A percentile compares a stretch with the other conserved stretches of the same genome.
Conservation (phyloP, 2,329 filamentous ascomycete genomes). For the Trichoderma polysporum region DNA sequence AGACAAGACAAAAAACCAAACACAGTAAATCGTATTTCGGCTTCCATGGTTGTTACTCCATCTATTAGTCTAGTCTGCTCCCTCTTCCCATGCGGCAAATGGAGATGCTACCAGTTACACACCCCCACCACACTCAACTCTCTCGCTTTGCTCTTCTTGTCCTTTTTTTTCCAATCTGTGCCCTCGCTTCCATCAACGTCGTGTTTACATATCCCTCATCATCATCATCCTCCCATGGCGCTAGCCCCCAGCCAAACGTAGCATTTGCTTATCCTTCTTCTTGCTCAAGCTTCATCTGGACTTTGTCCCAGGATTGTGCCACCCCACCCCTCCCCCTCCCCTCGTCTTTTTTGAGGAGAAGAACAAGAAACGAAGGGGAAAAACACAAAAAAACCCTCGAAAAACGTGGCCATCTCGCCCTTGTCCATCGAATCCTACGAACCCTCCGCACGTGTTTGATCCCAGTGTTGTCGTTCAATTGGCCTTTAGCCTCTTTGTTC, state of each 20-base stretch:
- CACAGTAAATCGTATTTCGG: neutral
- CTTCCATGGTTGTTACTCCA: neutral
- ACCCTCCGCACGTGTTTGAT: conserved; percentile 8
- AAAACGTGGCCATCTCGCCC: conserved; percentile 13
- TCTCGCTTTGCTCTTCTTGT: neutral
- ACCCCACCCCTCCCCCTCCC: neutral
- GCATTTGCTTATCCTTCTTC: neutral
- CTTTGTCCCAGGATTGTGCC: neutral
- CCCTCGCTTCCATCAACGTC: neutral
- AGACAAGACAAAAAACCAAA: neutral
- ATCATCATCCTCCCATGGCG: neutral
- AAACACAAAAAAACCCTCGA: neutral
- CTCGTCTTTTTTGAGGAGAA: neutral
- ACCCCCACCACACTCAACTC: neutral
- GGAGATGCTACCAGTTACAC: too few species aligned
- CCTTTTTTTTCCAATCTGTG: too few species aligned
- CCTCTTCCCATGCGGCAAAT: neutral
- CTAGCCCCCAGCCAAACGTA: neutral
- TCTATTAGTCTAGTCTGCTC: neutral
- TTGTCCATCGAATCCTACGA: neutral
- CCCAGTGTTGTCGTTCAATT: neutral
- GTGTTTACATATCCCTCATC: neutral
- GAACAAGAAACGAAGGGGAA: neutral
- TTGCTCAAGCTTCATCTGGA: neutral
- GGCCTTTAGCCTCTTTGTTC: neutral